Percentiles rank a stretch among this genome's conserved stretches.
phyloP scores from a whole-genome alignment of 148 eudicot genomes.

The Talinum fruticosum region DNA sequence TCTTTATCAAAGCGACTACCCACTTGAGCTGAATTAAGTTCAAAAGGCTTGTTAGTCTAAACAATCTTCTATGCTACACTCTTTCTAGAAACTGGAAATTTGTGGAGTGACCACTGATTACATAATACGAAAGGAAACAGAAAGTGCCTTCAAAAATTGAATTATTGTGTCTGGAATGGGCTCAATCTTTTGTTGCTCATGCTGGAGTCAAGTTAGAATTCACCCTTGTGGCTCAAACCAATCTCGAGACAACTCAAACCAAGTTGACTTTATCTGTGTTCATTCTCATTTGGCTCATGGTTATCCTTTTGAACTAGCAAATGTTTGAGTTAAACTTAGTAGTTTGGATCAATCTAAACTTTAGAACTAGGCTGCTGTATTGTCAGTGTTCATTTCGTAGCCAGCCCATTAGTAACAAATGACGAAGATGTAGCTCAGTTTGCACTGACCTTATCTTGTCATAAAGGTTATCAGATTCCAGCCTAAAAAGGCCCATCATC shows the following conservation, averaged over 20 bases:
- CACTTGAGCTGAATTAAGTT: background rate
- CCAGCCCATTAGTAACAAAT: background rate
- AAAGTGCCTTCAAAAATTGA: background rate
- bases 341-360: background rate
- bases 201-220: background rate
- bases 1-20: background rate
- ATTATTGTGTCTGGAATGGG: background rate
- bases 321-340: background rate
- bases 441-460: background rate
- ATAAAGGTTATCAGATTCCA: background rate
- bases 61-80: background rate
- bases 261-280: background rate
- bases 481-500: background rate
- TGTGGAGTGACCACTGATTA: background rate
- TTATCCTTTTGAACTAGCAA: background rate
- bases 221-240: background rate
- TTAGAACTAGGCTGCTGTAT: background rate
- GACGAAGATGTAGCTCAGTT: background rate
- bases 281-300: background rate
- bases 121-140: background rate
- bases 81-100: background rate
- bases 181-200: background rate
- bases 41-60: background rate
- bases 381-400: background rate
- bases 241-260: background rate